Evolutionary conservation across 495 filamentous ascomycete species (phyloP), one percentile per base, ranked within the genome.

Genomic region (Margaritispora aquatica): DNA sequence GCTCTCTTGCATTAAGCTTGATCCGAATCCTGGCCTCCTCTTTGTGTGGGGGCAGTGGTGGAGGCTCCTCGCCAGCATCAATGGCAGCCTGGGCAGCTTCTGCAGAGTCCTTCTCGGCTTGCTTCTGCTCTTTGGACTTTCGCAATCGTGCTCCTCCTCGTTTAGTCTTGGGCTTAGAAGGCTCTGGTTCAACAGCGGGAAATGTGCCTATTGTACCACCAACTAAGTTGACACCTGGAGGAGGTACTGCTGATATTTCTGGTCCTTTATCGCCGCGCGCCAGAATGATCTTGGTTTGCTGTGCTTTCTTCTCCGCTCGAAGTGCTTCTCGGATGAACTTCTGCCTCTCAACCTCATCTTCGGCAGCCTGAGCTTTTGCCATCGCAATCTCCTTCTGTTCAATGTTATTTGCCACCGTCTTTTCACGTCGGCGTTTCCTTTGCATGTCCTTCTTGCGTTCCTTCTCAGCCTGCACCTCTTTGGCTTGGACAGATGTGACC

Each of bases 381-480:
- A 95, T 77, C 3, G 90, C 91, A 59, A 92, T 86, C 10, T 86
- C 78, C 62, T 93, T 89, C 73, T 96, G 93, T 65, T 92, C 86
- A 66, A 89, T 83, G 47, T 93, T 91, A 58, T 85, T 79, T 15
- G 88, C 87, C 69, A 96, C 87, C 11, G 94, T 96, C 74, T 96
- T 96, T 70, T 98, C 94, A 20, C 94, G 84, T n/a, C 94, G 86
- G 23, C 94, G 85, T 75, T 97, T 97, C 23, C 95, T 87, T 68
- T 99, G 94, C 88, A 97, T 96, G 62, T 97, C 94, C 75, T 99
- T 99, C 80, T 99, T 99, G 26, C 95, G 90, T 73, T 97, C 95
- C 71, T 97, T 99, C 69, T 99, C 94, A 51, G 94, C 91, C 57
- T 88, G 87, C 8, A 96, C 78, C 69, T 97, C 94, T 61, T 88